Evolutionary conservation across 2,329 filamentous ascomycete genomes (phyloP), one percentile per base, ranked within the genome.

Genomic region (Fusarium xyrophilum): DNA sequence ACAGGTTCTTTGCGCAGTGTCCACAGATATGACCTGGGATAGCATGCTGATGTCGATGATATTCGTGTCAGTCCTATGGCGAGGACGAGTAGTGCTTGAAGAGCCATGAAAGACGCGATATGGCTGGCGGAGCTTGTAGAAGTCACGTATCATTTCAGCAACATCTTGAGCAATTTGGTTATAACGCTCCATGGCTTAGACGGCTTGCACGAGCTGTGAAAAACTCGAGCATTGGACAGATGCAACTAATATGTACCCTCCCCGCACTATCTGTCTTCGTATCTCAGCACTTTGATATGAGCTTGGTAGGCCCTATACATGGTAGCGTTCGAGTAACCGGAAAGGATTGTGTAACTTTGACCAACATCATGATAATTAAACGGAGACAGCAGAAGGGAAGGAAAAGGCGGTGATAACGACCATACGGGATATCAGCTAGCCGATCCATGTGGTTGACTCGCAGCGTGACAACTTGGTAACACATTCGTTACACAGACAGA

Each of bases 21-120:
- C 64, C 12, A 75, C 54, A 1, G 50, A 42, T 0, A 74, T 36
- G 1, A 75, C 62, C n/a, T 48, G 63, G 1, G 56, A 65, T 15
- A 75, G 15, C 46, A 54, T 55, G 38, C 60, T 59, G 32, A 75
- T 75, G n/a, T 75, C 72, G 44, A 75, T 42, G 3, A 62, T 21
- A 2, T 56, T 74, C 10, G 56, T 14, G 4, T 46, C 27, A 2
- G 51, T 76, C 1, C 71, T 72, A 30, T 79, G 77, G 6, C 80
- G 80, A 17, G 84, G 83, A 6, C 84, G 87, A 40, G 91, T 93
- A 72, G 85, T 90, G 79, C 92, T 93, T 48, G 91, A 92, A 15
- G 88, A 88, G 67, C 91, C 90, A 79, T 93, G 90, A 73, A 84
- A 88, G 76, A 93, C 90, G 43, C 91, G 86, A 79, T 90, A 93